phyloP scores from a whole-genome alignment of 2,329 filamentous ascomycete genomes.

The Fusarium phyllophilum region DNA sequence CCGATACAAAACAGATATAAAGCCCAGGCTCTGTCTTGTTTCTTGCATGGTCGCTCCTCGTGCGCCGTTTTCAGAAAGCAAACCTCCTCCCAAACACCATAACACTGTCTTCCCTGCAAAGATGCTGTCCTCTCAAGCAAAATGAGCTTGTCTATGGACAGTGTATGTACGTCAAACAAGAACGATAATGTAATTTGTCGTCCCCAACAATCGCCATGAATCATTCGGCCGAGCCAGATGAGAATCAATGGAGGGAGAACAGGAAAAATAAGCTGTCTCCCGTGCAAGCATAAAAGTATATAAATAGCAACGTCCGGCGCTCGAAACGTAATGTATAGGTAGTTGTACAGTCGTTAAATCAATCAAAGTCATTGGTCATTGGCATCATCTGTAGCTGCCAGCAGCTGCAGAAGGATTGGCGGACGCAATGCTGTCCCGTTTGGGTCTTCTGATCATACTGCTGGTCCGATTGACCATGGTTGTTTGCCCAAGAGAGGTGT shows the following conservation, averaged over 20 bases:
- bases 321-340: constrained; percentile 41
- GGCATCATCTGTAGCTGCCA: constrained; percentile 58
- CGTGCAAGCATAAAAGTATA: constrained; percentile 39
- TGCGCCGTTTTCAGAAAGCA: constrained; percentile 29
- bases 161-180: constrained; percentile 31
- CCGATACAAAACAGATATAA: constrained; percentile 14
- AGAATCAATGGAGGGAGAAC: constrained; percentile 15
- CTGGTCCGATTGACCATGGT: constrained; percentile 55
- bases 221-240: constrained; percentile 37
- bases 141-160: constrained; percentile 14
- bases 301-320: constrained; percentile 48
- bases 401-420: constrained; percentile 53
- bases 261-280: constrained; percentile 22
- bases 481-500: constrained; percentile 57
- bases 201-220: constrained; percentile 34
- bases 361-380: constrained; percentile 42
- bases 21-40: constrained; percentile 4
- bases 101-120: constrained; percentile 9
- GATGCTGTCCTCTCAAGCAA: constrained; percentile 18
- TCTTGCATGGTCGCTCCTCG: constrained; percentile 1
- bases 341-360: constrained; percentile 45
- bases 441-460: constrained; percentile 57
- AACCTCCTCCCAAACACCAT: constrained; percentile 26
- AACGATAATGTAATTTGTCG: constrained; percentile 18
- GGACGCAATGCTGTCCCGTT: constrained; percentile 53